Evolutionary conservation across 768 basidiomycete species (phyloP).

Genomic region (Lyophyllum semitale): DNA sequence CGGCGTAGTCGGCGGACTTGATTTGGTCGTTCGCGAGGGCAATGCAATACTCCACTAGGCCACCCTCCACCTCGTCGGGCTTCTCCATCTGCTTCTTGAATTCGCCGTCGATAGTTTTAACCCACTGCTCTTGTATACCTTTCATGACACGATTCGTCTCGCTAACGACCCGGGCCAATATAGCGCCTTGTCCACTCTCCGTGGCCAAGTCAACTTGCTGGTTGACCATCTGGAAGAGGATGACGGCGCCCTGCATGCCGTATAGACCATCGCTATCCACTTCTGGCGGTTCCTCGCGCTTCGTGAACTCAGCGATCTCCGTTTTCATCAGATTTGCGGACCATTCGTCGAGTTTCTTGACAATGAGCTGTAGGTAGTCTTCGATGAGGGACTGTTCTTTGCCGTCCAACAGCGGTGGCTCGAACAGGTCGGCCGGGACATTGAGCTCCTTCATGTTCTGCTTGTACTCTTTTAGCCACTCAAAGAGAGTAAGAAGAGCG

Average conservation of each 20-base stretch:
- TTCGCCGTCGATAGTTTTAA: constrained; percentile 78
- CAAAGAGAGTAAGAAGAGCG: constrained; percentile 80
- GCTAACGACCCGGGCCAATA: constrained; percentile 86
- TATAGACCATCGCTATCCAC: constrained; percentile 87
- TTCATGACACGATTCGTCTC: constrained; percentile 92
- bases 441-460: constrained; percentile 93
- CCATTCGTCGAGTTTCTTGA: constrained; percentile 97
- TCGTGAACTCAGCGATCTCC: constrained; percentile 82
- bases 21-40: constrained; percentile 98
- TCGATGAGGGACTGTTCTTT: constrained; percentile 94
- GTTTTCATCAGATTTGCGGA: constrained; percentile 90
- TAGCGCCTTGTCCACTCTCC: constrained; percentile 94
- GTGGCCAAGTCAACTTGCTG: constrained; percentile 94
- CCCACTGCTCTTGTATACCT: constrained; percentile 85
- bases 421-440: constrained; percentile 76
- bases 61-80: constrained; percentile 83
- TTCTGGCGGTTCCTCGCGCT: constrained; percentile 85
- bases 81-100: constrained; percentile 86
- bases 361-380: constrained; percentile 91
- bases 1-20: constrained; percentile 92
- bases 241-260: constrained; percentile 88
- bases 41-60: constrained; percentile 93
- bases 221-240: constrained; percentile 98
- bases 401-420: constrained; percentile 92
- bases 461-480: constrained; percentile 96